A percentile compares a stretch with the other conserved stretches of the same genome.
Conservation (phyloP, 495 filamentous ascomycete genomes). For the Penicillium alfredii region DNA sequence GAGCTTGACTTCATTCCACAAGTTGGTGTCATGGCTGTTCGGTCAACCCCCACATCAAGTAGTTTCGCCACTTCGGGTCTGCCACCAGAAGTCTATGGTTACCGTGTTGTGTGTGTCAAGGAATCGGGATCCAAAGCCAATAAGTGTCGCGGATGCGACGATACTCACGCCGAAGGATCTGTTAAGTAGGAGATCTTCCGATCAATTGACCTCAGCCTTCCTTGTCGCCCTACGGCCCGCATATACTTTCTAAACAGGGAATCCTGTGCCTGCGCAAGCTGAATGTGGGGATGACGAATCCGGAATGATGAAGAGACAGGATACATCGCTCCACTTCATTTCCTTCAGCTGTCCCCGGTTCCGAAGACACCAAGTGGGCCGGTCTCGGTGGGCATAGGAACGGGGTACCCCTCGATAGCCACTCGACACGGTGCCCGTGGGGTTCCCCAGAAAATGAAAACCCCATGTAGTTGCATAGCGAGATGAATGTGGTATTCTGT, state of each 20-base stretch:
- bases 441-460: slow-evolving; percentile 15
- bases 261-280: slow-evolving; percentile 4
- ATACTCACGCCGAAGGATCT: slow-evolving; percentile 2
- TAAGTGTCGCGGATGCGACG: neutral
- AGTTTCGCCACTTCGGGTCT: too few species aligned
- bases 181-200: slow-evolving; percentile 1
- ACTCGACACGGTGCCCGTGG: slow-evolving; percentile 14
- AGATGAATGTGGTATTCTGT: neutral
- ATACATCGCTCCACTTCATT: slow-evolving; percentile 4
- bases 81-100: too few species aligned
- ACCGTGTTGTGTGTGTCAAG: neutral
- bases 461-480: slow-evolving; percentile 13
- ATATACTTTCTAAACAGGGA: slow-evolving; percentile 21
- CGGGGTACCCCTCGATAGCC: slow-evolving; percentile 8
- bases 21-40: too few species aligned
- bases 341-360: slow-evolving; percentile 3
- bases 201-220: slow-evolving; percentile 11
- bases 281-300: slow-evolving; percentile 6
- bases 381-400: slow-evolving; percentile 8
- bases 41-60: too few species aligned
- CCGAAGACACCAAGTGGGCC: slow-evolving; percentile 9
- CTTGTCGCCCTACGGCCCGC: slow-evolving; percentile 7
- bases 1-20: too few species aligned
- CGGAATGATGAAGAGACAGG: slow-evolving; percentile 1
- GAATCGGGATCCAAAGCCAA: neutral